Evolutionary conservation across 2,329 filamentous ascomycete species (phyloP).

Genomic region (Beauveria varroae): DNA sequence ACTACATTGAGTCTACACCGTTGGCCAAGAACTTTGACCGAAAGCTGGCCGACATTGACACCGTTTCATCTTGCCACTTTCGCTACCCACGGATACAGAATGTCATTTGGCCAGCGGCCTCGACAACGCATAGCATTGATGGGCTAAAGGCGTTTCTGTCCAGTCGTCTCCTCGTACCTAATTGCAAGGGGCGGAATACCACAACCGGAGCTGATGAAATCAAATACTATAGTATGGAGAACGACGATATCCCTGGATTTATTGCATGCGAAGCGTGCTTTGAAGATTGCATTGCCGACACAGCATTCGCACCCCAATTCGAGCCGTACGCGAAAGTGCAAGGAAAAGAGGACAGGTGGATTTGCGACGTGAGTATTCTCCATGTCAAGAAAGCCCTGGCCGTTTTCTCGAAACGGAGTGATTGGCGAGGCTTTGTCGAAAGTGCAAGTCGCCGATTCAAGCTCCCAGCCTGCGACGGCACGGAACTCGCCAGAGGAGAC

Average conservation of each 20-base stretch:
- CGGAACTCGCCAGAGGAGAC: slow-evolving; percentile 13
- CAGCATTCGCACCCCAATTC: slow-evolving; percentile 24
- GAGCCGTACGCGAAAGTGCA: slow-evolving; percentile 18
- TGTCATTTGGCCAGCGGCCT: slow-evolving; percentile 25
- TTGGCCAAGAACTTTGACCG: slow-evolving; percentile 23
- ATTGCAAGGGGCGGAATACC: slow-evolving; percentile 22
- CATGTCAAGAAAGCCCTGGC: slow-evolving; percentile 18
- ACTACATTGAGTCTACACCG: slow-evolving; percentile 25
- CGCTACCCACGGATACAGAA: slow-evolving; percentile 26
- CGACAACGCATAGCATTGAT: slow-evolving; percentile 19
- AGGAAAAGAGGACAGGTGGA: slow-evolving; percentile 22
- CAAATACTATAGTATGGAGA: slow-evolving; percentile 25
- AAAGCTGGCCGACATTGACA: slow-evolving; percentile 18
- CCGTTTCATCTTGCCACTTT: slow-evolving; percentile 24
- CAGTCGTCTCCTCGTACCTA: slow-evolving; percentile 18
- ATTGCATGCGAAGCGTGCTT: slow-evolving; percentile 32
- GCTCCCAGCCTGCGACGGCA: slow-evolving; percentile 23
- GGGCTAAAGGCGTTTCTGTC: slow-evolving; percentile 22
- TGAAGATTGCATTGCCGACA: slow-evolving; percentile 24
- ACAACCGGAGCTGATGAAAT: slow-evolving; percentile 18
- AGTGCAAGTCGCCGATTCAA: slow-evolving; percentile 16
- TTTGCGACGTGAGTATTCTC: slow-evolving; percentile 23
- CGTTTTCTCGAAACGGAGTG: slow-evolving; percentile 16
- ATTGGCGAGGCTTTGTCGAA: slow-evolving; percentile 25
- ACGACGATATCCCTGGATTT: slow-evolving; percentile 24